These are phyloP conservation scores for Pythium monospermum DNA, from an alignment of 352 stramenopile species.

Conservation along the genomic window DNA sequence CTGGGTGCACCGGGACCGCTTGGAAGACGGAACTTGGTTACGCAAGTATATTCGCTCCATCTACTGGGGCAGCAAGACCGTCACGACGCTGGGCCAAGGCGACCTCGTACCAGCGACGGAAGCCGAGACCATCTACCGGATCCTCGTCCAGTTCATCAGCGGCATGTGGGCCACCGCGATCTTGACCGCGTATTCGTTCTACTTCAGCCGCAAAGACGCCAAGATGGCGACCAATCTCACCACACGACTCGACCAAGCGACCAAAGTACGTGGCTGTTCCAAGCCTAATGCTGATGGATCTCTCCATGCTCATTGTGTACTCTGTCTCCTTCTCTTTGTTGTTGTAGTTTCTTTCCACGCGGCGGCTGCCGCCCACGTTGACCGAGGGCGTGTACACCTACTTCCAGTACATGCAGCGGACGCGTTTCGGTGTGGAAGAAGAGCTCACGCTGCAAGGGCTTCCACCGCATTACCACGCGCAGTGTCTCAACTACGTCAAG, in stretches of 20 bases:
- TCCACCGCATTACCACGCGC: conserved; percentile 18
- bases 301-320: too few species aligned
- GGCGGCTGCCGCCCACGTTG: conserved; percentile 34
- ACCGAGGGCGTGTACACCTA: conserved; percentile 39
- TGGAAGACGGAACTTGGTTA: conserved; percentile 36
- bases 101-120: conserved; percentile 56
- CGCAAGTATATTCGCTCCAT: conserved; percentile 51
- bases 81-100: conserved; percentile 65
- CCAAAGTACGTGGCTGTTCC: conserved; percentile 26
- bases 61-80: conserved; percentile 67
- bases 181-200: conserved; percentile 62
- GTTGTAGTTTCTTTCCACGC: conserved; percentile 48
- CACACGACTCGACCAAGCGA: conserved; percentile 47
- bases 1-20: conserved; percentile 57
- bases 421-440: conserved; percentile 32
- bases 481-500: conserved; percentile 24
- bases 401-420: conserved; percentile 70
- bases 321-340: too few species aligned
- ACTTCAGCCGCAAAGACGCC: conserved; percentile 56
- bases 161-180: conserved; percentile 66
- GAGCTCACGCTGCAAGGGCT: conserved; percentile 17
- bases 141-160: conserved; percentile 57
- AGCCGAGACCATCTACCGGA: conserved; percentile 52
- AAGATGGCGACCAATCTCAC: conserved; percentile 55
- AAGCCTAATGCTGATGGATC: too few species aligned